Percentiles rank a stretch among this genome's conserved stretches.
phyloP scores from a whole-genome alignment of 306 rosid species.

The Prunus campanulata region DNA sequence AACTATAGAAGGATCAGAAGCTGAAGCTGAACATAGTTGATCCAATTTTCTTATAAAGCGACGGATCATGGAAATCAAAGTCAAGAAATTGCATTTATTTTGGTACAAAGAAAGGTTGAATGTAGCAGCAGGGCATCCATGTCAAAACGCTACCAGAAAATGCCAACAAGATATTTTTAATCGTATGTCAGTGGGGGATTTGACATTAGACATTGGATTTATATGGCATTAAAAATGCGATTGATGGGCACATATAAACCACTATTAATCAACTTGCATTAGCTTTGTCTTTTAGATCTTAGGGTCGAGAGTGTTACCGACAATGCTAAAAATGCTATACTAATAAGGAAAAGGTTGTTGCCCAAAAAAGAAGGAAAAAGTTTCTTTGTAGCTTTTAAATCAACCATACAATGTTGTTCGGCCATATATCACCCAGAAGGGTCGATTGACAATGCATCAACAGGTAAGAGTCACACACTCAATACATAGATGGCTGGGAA shows the following conservation, averaged over 20 bases:
- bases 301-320: no score
- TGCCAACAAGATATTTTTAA: background rate
- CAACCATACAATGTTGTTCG: no score
- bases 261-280: background rate
- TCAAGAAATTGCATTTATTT: background rate
- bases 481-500: no score
- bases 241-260: background rate
- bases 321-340: no score
- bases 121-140: background rate
- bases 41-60: background rate
- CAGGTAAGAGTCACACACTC: background rate
- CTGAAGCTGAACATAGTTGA: background rate
- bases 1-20: no score
- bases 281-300: background rate
- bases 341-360: no score
- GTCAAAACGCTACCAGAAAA: background rate
- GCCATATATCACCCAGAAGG: no score
- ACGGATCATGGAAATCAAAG: background rate
- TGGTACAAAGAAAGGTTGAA: background rate
- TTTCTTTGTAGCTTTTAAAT: no score
- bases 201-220: conserved; percentile 14
- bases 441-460: no score
- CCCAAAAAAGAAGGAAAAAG: no score
- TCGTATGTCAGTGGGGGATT: background rate
- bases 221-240: background rate